These are phyloP conservation scores for Coprinopsis cinerea DNA, from an alignment of 768 basidiomycete species.

Conservation along the genomic window DNA sequence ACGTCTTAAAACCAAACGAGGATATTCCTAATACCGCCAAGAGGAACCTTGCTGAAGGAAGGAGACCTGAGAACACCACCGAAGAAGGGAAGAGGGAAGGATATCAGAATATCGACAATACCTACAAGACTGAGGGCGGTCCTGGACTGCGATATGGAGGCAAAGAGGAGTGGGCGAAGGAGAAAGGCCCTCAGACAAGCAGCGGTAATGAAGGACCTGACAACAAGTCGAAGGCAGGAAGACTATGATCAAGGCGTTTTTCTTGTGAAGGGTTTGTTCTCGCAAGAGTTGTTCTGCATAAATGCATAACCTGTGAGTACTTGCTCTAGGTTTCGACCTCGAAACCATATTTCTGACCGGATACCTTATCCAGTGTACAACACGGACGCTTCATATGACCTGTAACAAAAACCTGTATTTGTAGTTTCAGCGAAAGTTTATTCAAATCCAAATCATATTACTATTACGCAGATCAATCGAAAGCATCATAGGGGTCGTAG, in stretches of 20 bases:
- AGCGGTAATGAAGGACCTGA: constrained; percentile 29
- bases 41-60: constrained; percentile 21
- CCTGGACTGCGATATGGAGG: constrained; percentile 25
- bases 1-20: constrained; percentile 43
- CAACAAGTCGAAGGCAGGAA: constrained; percentile 30
- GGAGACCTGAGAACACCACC: neutral
- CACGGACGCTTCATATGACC: neutral
- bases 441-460: neutral
- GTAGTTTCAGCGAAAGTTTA: too few relatives aligned
- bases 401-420: neutral
- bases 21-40: constrained; percentile 39
- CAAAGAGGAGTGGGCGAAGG: constrained; percentile 20
- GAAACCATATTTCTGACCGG: neutral
- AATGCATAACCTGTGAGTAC: neutral
- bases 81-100: constrained; percentile 30
- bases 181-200: constrained; percentile 31
- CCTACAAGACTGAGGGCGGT: constrained; percentile 24
- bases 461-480: neutral
- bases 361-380: too few relatives aligned
- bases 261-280: neutral
- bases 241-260: constrained; percentile 11
- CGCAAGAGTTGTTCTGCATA: neutral
- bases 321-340: neutral
- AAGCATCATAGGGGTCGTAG: neutral
- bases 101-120: constrained; percentile 22